Evolutionary conservation across 805 yeast genomes (phyloP), one percentile per base, ranked within the genome.

Genomic region (Metschnikowia similis): DNA sequence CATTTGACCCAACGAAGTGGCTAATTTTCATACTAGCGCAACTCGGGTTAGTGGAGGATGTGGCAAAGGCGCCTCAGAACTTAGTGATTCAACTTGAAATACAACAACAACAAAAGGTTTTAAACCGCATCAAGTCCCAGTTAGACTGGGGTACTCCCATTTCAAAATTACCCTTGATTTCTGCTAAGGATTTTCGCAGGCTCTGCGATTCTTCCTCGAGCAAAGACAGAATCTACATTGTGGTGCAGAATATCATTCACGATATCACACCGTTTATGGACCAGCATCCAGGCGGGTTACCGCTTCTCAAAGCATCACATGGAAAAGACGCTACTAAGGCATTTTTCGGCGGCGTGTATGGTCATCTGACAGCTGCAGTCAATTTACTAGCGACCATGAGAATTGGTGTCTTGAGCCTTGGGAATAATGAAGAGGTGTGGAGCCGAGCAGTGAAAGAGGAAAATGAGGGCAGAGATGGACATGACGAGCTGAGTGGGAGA

Each of bases 271-370:
- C 94, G 29, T 91, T 91, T 66, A 83, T 90, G 65, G 84, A 85
- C 58, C 89, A 88, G 61, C 98, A 91, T 67, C 98, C 98, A 1
- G 98, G 98, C 56, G 98, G 98, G 1, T 67, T 82, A 31, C 84
- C 91, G 5, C 76, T 91, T 45, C 81, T 91, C 48, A 75, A 74
- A 55, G 83, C 94, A 0, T 87, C 96, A 1, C 84, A 88, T 50
- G 97, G 97, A 10, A 88, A 87, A 66, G 97, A 91, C 66, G 97
- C 96, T 8, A 90, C 97, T 2, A 83, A 87, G 46, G 97, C 96
- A 2, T 91, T 91, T 67, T 89, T 85, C 65, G 97, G 98, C 21
- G 97, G 96, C 2, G 97, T 91, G 10, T 91, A 91, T 69, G 81
- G 82, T 49, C 98, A 91, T 66, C 86, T 94, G 59, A 89, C 92